Evolutionary conservation across 371 early-diverging fungal genomes (phyloP), one percentile per base, ranked within the genome.

Genomic region (Syncephalastrum racemosum): DNA sequence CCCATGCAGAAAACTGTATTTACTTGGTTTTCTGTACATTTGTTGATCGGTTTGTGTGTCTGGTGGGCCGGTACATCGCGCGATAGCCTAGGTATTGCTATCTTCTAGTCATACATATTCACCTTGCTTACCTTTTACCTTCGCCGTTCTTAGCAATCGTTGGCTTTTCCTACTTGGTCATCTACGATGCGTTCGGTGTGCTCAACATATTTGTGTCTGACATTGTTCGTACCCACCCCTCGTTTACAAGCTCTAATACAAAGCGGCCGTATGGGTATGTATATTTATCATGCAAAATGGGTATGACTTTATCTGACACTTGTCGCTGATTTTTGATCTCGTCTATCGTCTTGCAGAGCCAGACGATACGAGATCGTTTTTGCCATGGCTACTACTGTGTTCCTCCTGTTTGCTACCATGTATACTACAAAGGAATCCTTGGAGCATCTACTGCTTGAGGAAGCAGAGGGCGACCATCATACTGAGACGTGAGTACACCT

Each of bases 141-240:
- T 39, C 41, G n/a, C n/a, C 20, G 50, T 18, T 53, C n/a, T 18
- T 63, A 81, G 85, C 84, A 4, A 58, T 83, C 14, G 68, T 78
- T 25, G 85, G 82, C 7, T 73, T 79, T 39, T 65, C 77, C 3
- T 86, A 84, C 53, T 56, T 86, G 25, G 71, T 80, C 39, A 64
- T 84, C 45, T 86, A 84, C 70, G 87, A 86, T 62, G 83, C 87
- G 3, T 68, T 86, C 61, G 87, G 87, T 2, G 73, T 85, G 4
- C 60, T 86, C 14, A 83, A 81, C 40, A 61, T 62, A 4, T 83
- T 83, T 66, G 59, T 81, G 4, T 83, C 87, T 2, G 80, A 75
- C 18, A 68, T 86, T 25, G 50, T 84, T 8, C 68, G 66, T 24
- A 73, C 78, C 2, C 68, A 81, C 41, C 57, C 70, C 25, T 70